Conservation (phyloP, 2,329 filamentous ascomycete genomes). For the Clonostachys sp. region DNA sequence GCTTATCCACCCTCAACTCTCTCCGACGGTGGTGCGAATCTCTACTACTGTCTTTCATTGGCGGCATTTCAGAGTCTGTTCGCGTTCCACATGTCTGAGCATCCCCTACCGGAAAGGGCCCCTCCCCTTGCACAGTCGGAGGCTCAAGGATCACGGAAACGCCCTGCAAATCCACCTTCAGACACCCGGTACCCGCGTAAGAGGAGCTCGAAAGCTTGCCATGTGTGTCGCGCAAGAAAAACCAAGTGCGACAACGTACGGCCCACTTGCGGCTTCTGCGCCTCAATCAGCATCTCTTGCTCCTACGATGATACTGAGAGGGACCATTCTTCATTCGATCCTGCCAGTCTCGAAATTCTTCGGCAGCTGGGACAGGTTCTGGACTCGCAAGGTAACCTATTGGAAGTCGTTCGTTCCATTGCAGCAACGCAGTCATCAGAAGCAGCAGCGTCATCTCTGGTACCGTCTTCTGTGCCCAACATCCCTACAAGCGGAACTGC, state of each 20-base stretch:
- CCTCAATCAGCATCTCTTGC: slow-evolving; percentile 21
- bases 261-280: slow-evolving; percentile 27
- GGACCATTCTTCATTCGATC: slow-evolving; percentile 22
- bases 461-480: neutral
- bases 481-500: neutral
- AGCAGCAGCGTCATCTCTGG: neutral
- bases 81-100: too few species aligned
- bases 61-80: too few species aligned
- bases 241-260: slow-evolving; percentile 30
- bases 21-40: too few species aligned
- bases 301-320: slow-evolving; percentile 19
- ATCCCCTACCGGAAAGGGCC: too few species aligned
- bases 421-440: slow-evolving; percentile 1
- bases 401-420: slow-evolving; percentile 7
- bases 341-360: slow-evolving; percentile 26
- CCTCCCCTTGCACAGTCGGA: neutral
- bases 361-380: slow-evolving; percentile 13
- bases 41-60: too few species aligned
- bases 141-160: slow-evolving; percentile 4
- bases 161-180: slow-evolving; percentile 7
- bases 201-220: slow-evolving; percentile 24
- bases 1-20: too few species aligned
- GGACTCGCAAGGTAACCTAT: slow-evolving; percentile 10
- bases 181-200: slow-evolving; percentile 18
- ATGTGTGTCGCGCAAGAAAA: slow-evolving; percentile 26